Base-by-base conservation (phyloP, 2,329 filamentous ascomycete genomes). In the Trichoderma atrobrunneum region DNA sequence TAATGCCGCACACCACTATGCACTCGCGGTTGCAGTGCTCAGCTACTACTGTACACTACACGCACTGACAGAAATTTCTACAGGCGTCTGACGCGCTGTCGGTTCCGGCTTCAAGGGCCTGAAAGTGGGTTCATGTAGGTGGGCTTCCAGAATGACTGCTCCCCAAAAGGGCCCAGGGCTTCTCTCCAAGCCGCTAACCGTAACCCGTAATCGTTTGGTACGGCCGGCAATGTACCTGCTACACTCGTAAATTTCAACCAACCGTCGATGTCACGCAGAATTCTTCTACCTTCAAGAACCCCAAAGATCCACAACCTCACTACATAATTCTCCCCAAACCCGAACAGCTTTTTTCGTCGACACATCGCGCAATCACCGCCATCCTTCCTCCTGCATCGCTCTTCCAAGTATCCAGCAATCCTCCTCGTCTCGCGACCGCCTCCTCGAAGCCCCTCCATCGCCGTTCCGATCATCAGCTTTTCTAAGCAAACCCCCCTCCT, bases 231-330 rank as follows among this genome's bases (percentile, higher is more conserved):
- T 70, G 68, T 70, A 70, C 68, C 36, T 63, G 68, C 59, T 60
- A 64, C 28, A 66, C 61, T 64, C 61, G 61, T 65, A 72, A 72
- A 72, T 72, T 71, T 67, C 57, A 57, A 57, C 64, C 56, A 72
- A 60, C 51, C 34, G 43, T 72, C 71, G 64, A 72, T 69, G 71
- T 72, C 71, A 72, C 71, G 71, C 71, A 72, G 71, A 72, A 72
- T 72, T 72, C 65, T 72, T 70, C 36, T 51, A 69, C 63, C 71
- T 30, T 54, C 43, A 59, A 60, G 68, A 63, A 71, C 60, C 68
- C 60, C 48, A 71, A 67, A 56, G 32, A 64, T 71, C 68, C 68
- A 71, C 68, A 63, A 71, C 68, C 11, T 56, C 71, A 69, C 57
- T 57, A 57, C 68, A 71, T 64, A 71, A 71, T 64, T 71, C 68